Evolutionary conservation across 176 grass and related monocot genomes (phyloP).

Genomic region (sorghum (Sorghum bicolor)): Sorghum_bicolor_NCBIv3 NC_012874.2:4059001-4059500

Average conservation of each 20-base stretch:
- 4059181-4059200: not conserved
- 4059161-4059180: not conserved
- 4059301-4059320: slow-evolving; percentile 4
- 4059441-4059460: not conserved
- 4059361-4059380: not conserved
- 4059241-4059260: not conserved
- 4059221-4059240: not conserved
- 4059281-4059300: not conserved
- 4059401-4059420: no score
- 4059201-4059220: not conserved
- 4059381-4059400: slow-evolving; percentile 23
- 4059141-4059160: not conserved
- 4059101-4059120: not conserved
- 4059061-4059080: not conserved
- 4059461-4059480: not conserved
- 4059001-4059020: not conserved
- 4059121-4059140: not conserved
- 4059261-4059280: not conserved
- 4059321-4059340: slow-evolving; percentile 2
- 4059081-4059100: not conserved
- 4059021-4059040: not conserved
- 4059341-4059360: not conserved
- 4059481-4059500: not conserved
- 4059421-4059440: not conserved
- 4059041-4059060: not conserved